Percentiles rank a stretch among this genome's conserved stretches.
These are phyloP conservation scores for Candida nanaspora DNA, from an alignment of 805 yeast genomes.

Conservation along the genomic window DNA sequence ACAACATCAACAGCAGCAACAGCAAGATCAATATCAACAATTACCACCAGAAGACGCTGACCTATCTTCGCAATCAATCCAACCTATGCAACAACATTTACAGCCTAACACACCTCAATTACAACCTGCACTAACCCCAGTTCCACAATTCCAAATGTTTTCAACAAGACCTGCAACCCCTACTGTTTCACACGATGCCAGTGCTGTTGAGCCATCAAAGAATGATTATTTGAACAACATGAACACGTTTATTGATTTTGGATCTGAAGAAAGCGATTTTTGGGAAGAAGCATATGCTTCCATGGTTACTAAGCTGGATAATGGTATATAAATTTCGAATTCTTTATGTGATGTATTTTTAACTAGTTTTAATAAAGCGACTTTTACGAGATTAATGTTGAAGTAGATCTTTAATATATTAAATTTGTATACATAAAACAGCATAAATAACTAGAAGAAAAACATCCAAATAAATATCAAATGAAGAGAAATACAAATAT, in stretches of 20 bases:
- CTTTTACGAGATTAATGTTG: too few relatives aligned
- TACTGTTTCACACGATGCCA: not conserved
- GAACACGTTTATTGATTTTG: not conserved
- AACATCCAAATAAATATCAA: too few relatives aligned
- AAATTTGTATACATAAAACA: too few relatives aligned
- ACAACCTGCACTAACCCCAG: not conserved
- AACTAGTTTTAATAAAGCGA: too few relatives aligned
- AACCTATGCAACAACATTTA: too few relatives aligned
- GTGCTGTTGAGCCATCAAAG: not conserved
- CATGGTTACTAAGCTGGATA: not conserved
- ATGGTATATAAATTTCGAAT: not conserved
- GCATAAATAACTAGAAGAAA: too few relatives aligned
- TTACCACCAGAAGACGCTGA: too few relatives aligned
- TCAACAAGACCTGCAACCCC: not conserved
- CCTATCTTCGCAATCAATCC: too few relatives aligned
- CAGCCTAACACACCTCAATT: not conserved
- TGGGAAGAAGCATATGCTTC: conserved; percentile 1
- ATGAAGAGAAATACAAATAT: too few relatives aligned
- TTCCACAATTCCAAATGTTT: not conserved
- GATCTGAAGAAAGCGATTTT: conserved; percentile 1
- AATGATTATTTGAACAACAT: not conserved
- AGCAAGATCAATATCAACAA: too few relatives aligned
- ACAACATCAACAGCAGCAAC: not conserved
- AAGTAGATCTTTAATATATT: too few relatives aligned
- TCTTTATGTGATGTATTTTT: too few relatives aligned